Evolutionary conservation across 768 basidiomycete species (phyloP).

Genomic region (Ramaria sp.): DNA sequence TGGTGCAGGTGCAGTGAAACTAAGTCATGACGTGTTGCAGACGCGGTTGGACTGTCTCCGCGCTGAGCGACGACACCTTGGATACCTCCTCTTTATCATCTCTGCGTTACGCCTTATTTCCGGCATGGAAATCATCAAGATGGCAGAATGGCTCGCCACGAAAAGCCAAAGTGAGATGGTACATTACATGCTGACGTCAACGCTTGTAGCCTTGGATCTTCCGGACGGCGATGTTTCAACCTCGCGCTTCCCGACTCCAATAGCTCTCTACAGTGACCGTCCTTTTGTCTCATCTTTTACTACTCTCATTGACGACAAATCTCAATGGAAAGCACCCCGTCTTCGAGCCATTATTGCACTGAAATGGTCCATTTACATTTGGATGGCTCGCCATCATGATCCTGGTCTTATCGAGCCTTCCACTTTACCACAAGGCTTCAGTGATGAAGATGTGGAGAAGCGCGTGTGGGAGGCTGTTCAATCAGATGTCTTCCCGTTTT

Average conservation of each 20-base stretch:
- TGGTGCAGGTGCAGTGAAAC: constrained; percentile 19
- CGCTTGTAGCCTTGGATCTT: constrained; percentile 54
- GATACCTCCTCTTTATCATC: constrained; percentile 50
- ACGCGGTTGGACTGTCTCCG: constrained; percentile 64
- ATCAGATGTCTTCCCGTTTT: constrained; percentile 69
- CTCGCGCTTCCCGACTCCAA: constrained; percentile 29
- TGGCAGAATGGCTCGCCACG: constrained; percentile 61
- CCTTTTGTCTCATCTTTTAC: constrained; percentile 7
- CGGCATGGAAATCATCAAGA: constrained; percentile 45
- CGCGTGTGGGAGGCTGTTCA: constrained; percentile 79
- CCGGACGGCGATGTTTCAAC: constrained; percentile 11
- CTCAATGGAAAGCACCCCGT: constrained; percentile 58
- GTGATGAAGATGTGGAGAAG: constrained; percentile 69
- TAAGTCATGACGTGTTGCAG: constrained; percentile 59
- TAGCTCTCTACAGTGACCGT: constrained; percentile 6
- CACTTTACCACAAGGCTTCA: constrained; percentile 36
- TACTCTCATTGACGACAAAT: constrained; percentile 22
- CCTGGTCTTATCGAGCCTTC: constrained; percentile 49
- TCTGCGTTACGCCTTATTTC: constrained; percentile 52
- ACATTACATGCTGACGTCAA: constrained; percentile 54
- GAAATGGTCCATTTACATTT: constrained; percentile 82
- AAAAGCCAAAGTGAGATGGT: constrained; percentile 61
- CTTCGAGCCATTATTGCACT: constrained; percentile 67
- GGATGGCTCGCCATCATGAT: constrained; percentile 63
- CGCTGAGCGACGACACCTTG: constrained; percentile 62